A percentile compares a stretch with the other conserved stretches of the same genome.
Evolutionary conservation across 2,329 filamentous ascomycete species (phyloP).

Genomic region (Phialophora tarda): DNA sequence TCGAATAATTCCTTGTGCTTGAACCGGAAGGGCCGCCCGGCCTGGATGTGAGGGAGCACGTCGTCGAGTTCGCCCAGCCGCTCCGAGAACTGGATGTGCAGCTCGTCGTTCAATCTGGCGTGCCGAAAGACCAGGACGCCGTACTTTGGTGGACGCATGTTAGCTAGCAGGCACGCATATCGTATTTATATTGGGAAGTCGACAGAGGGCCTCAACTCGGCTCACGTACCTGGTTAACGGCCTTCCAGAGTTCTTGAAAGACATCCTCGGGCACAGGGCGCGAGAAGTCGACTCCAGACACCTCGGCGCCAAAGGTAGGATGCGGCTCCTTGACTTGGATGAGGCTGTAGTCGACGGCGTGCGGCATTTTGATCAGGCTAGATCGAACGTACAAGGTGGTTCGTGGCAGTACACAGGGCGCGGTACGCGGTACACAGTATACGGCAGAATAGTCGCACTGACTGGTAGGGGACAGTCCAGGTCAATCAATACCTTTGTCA

Average conservation of each 20-base stretch:
- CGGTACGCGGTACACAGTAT: too few species aligned
- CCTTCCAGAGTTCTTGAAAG: constrained; percentile 44
- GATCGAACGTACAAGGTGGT: background rate
- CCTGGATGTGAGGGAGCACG: constrained; percentile 56
- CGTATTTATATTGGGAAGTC: too few species aligned
- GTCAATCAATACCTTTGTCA: background rate
- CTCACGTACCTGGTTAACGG: constrained; percentile 11
- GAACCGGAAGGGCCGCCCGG: constrained; percentile 56
- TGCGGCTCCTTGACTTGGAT: constrained; percentile 45
- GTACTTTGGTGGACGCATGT: constrained; percentile 48
- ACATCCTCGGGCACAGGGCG: constrained; percentile 43
- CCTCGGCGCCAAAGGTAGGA: constrained; percentile 44
- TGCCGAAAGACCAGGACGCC: constrained; percentile 60
- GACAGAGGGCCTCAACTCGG: background rate
- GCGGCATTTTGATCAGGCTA: constrained; percentile 1
- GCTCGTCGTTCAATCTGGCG: constrained; percentile 57
- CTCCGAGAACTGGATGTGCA: constrained; percentile 58
- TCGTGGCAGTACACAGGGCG: background rate
- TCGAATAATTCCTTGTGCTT: constrained; percentile 62
- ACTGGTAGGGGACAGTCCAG: too few species aligned
- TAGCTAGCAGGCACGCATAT: constrained; percentile 43
- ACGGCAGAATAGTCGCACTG: background rate
- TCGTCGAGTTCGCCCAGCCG: constrained; percentile 63
- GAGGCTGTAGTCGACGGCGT: constrained; percentile 15
- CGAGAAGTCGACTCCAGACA: constrained; percentile 48